phyloP scores from a whole-genome alignment of 305 asterid genomes.

The Solanum hybrid region DNA sequence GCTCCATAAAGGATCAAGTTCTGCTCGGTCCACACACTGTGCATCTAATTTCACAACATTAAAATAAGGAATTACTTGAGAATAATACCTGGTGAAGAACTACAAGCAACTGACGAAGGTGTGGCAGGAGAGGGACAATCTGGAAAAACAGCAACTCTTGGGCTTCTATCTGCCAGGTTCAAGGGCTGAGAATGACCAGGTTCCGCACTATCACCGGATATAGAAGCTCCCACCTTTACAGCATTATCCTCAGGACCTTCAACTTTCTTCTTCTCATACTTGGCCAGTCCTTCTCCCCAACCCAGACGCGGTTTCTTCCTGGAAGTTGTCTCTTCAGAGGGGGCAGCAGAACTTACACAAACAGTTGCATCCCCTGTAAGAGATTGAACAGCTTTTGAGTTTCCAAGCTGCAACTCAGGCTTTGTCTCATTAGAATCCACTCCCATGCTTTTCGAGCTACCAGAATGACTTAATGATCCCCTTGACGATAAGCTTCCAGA shows the following conservation, averaged over 20 bases:
- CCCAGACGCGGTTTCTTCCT: conserved; percentile 97
- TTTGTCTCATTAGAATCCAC: conserved; percentile 46
- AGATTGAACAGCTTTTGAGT: conserved; percentile 38
- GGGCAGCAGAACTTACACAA: conserved; percentile 36
- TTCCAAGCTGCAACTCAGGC: conserved; percentile 48
- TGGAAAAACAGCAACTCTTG: conserved; percentile 34
- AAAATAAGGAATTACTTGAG: background rate
- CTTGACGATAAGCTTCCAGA: conserved; percentile 78
- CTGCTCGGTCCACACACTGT: background rate
- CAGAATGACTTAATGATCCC: conserved; percentile 67
- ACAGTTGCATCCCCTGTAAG: conserved; percentile 35
- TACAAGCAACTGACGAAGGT: conserved; percentile 75
- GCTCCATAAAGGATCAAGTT: background rate
- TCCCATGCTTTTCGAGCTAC: conserved; percentile 68
- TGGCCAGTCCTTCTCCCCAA: conserved; percentile 99
- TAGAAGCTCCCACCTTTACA: conserved; percentile 27
- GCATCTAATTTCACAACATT: background rate
- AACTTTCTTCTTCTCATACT: conserved; percentile 88
- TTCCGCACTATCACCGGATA: conserved; percentile 36
- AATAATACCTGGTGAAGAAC: conserved; percentile 82
- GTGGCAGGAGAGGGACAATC: conserved; percentile 71
- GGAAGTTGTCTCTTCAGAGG: conserved; percentile 59
- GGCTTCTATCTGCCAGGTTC: conserved; percentile 52
- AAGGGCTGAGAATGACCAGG: conserved; percentile 27
- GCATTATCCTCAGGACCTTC: conserved; percentile 61